These are phyloP conservation scores for Kregervanrija delftensis DNA, from an alignment of 805 yeast species.

Conservation along the genomic window DNA sequence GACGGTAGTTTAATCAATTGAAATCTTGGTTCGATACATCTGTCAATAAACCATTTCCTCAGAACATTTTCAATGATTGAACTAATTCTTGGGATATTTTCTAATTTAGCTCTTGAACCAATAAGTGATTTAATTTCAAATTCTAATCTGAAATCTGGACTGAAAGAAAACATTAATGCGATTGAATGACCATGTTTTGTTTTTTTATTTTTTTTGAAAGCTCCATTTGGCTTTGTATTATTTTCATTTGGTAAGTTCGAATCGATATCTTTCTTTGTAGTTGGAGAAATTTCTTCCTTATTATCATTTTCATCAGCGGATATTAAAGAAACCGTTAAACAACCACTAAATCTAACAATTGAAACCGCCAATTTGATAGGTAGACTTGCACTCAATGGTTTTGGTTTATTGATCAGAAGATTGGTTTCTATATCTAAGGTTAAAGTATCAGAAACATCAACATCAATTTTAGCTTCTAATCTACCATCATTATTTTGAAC, in stretches of 20 bases:
- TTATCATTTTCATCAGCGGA: constrained; percentile 27
- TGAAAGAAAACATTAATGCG: constrained; percentile 80
- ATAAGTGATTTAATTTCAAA: constrained; percentile 83
- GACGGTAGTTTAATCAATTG: constrained; percentile 82
- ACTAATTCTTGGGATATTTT: constrained; percentile 88
- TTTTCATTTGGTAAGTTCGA: constrained; percentile 2
- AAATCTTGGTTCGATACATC: constrained; percentile 91
- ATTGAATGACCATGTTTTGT: constrained; percentile 29
- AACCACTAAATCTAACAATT: constrained; percentile 84
- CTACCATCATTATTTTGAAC: constrained; percentile 49
- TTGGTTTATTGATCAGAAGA: constrained; percentile 72
- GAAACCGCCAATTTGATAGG: constrained; percentile 85
- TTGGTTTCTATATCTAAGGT: constrained; percentile 82
- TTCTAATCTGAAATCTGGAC: constrained; percentile 86
- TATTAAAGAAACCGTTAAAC: constrained; percentile 69
- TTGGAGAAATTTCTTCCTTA: constrained; percentile 6
- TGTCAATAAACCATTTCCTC: constrained; percentile 82
- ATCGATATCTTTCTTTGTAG: constrained; percentile 4
- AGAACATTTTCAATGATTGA: constrained; percentile 76
- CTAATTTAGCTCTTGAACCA: constrained; percentile 88
- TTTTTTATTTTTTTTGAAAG: neutral
- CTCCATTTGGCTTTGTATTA: neutral
- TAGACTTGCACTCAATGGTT: constrained; percentile 74
- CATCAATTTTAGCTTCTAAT: constrained; percentile 83
- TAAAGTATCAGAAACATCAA: constrained; percentile 79